Base-by-base conservation (phyloP, 331 rosid species). In the Telfairia occidentalis region DNA sequence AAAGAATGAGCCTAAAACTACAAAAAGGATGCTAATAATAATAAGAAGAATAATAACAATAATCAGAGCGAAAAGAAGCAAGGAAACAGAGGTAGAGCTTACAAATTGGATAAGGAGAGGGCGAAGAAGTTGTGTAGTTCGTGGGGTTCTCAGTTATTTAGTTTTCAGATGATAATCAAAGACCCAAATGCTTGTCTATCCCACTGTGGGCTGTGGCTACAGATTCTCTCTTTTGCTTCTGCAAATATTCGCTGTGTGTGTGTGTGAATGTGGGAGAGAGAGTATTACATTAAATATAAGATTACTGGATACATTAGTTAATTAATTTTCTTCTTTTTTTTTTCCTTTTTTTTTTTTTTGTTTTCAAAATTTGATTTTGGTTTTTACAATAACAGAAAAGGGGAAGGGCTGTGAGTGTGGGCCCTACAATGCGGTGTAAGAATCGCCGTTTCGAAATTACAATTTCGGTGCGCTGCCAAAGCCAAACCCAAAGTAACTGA, bases 201-300 rank as follows among this genome's bases (percentile, higher is more conserved):
- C 28, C 53, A 12, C 26, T 18, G 1, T 61, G 45, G 12, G 70
- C 8, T 21, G 72, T 58, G 78, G 49, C 83, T 78, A 73, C 60
- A 77, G 77, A 77, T 75, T 50, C 83, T 83, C 86, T 76, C 81
- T 71, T 65, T 83, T 78, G 79, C 77, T 76, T 78, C 84, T 49
- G 83, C 78, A 80, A 81, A 69, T 80, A 75, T 67, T 73, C 77
- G 67, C 28, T 52, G 78, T 55, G 83, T 71, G 58, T 21, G 37
- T n/a, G n/a, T n/a, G n/a, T n/a, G n/a, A n/a, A n/a, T n/a, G 77
- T 42, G 82, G 69, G 83, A 81, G 79, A 64, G 15, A 64, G 72
- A 38, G 72, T 10, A 38, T 65, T 65, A 34, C 26, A 32, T 26
- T 64, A 38, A 65, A 65, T 65, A 19, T 1, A 9, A 21, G 32